Base-by-base conservation (phyloP, 768 basidiomycete genomes). In the Suillus subalutaceus region DNA sequence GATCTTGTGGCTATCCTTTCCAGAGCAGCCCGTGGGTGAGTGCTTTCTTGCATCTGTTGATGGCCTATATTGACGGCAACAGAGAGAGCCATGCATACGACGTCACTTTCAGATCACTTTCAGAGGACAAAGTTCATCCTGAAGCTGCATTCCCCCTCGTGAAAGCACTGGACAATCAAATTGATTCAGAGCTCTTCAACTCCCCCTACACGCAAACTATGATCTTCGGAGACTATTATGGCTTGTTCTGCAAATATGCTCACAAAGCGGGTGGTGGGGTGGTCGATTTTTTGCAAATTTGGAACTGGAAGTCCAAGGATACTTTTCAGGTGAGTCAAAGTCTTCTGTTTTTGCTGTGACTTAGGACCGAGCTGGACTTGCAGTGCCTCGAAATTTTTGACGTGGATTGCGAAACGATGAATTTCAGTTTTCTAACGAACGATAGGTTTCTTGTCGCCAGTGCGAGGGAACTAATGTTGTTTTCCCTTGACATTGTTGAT, bases 251-350 rank as follows among this genome's bases (percentile, higher is more conserved):
- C 58, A 59, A 59, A 23, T 6, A 6, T 59, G 38, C 16, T 18
- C 23, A 6, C 16, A 55, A 20, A 55, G 38, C 23, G 16, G 26
- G 23, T 5, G 23, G 23, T 41, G 9, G 5, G 7, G 2, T 23
- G 5, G 58, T 41, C 16, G 23, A 59, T n/a, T 16, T 40, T 26
- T 18, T 59, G 23, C 57, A 59, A 59, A 40, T 59, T 10, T 59
- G 58, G 58, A 59, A 59, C 5, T 59, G 58, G 58, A 59, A 41
- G 38, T 26, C 16, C 4, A 59, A 59, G 58, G 40, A 40, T 4
- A 15, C 23, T 4, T 59, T 9, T 41, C 58, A 30, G 23, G 38
- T 59, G 23, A 59, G 58, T 41, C 16, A 18, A 26, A 9, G 38
- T 41, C 38, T 10, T 16, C 16, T 26, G 7, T 23, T 18, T 59